These are phyloP conservation scores for Lactuca sativa DNA, from an alignment of 129 eudicot species.

Conservation along the genomic window DNA sequence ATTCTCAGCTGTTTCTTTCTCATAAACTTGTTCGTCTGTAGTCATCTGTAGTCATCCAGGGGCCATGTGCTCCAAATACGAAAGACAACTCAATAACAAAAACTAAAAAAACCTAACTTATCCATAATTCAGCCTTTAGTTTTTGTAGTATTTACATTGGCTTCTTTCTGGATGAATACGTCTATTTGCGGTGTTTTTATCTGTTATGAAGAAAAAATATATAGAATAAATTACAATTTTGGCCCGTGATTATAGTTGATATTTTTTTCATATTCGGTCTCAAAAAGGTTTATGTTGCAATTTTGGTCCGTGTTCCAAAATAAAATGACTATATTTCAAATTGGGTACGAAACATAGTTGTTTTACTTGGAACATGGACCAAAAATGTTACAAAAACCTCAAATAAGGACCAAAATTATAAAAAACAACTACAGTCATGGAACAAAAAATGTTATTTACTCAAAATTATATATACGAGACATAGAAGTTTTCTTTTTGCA, in stretches of 20 bases:
- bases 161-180: slow-evolving; percentile 49
- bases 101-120: neutral
- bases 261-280: neutral
- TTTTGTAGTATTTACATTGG: slow-evolving; percentile 49
- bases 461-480: no score
- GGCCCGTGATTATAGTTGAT: neutral
- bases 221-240: slow-evolving; percentile 2
- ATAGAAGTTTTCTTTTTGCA: neutral
- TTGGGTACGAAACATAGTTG: no score
- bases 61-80: slow-evolving; percentile 62
- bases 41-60: slow-evolving; percentile 29
- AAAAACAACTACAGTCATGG: no score
- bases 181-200: slow-evolving; percentile 37
- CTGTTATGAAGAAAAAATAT: slow-evolving; percentile 34
- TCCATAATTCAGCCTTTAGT: neutral
- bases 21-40: slow-evolving; percentile 43
- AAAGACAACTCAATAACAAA: slow-evolving; percentile 1
- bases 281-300: no score
- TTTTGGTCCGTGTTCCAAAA: neutral
- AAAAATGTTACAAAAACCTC: no score
- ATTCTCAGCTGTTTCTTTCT: slow-evolving; percentile 44
- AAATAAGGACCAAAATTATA: no score
- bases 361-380: neutral
- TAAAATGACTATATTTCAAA: no score
- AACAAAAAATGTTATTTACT: neutral